phyloP scores from a whole-genome alignment of 768 basidiomycete species.

The Cantharellus anzutake region DNA sequence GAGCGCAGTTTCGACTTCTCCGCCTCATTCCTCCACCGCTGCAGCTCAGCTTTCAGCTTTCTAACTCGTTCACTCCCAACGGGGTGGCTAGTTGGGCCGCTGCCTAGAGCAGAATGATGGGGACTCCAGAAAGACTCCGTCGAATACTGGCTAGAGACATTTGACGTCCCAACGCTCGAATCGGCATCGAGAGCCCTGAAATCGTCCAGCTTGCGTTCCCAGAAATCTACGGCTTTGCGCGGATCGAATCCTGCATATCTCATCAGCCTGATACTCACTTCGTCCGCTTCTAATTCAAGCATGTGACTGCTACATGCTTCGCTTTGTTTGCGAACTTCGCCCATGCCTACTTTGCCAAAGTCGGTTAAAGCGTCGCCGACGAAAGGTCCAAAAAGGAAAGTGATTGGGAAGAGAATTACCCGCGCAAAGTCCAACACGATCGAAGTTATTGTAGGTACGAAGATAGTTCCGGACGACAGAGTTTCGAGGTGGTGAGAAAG shows the following conservation, averaged over 20 bases:
- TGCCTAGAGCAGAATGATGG: conserved; percentile 10
- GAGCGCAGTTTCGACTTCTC: background rate
- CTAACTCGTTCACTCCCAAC: conserved; percentile 43
- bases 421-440: conserved; percentile 59
- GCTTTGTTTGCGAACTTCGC: conserved; percentile 50
- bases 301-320: conserved; percentile 60
- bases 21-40: conserved; percentile 36
- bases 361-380: conserved; percentile 85
- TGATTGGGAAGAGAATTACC: conserved; percentile 63
- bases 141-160: conserved; percentile 7
- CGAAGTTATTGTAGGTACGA: conserved; percentile 62
- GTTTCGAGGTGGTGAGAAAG: conserved; percentile 85
- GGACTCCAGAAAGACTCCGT: conserved; percentile 7
- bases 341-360: conserved; percentile 48
- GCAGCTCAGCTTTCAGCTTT: conserved; percentile 44
- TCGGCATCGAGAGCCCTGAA: conserved; percentile 11
- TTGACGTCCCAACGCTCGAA: background rate
- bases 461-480: conserved; percentile 64
- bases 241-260: conserved; percentile 88
- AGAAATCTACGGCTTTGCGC: conserved; percentile 59
- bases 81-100: conserved; percentile 35
- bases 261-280: conserved; percentile 79
- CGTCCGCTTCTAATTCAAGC: conserved; percentile 86
- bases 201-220: conserved; percentile 31
- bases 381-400: conserved; percentile 57